Base-by-base conservation (phyloP, 495 filamentous ascomycete species). In the Lichina pygmaea region DNA sequence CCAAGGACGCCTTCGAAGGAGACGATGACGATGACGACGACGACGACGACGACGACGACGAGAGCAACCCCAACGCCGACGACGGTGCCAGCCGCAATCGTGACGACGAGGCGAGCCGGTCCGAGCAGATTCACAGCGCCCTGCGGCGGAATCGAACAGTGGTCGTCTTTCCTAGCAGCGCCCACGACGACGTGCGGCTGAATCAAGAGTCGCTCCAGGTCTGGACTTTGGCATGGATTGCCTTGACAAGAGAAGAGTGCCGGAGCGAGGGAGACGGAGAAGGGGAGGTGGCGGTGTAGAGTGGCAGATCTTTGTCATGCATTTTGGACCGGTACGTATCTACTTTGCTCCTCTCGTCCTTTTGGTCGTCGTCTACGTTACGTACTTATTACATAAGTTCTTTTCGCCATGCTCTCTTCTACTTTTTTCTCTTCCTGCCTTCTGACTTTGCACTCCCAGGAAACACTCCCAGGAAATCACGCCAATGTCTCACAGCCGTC, bases 101-200 rank as follows among this genome's bases (percentile, higher is more conserved):
- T 11, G 11, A 39, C 10, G 36, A 39, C 36, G 36, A 39, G 11
- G 13, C 11, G 13, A 39, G 1, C 10, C 13, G 2, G 10, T 1
- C 2, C 2, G 36, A 39, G 10, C 10, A 24, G 24, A 4, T 24
- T 24, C 2, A 24, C 24, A 24, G 24, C 24, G 24, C 24, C 24
- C 24, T 24, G 13, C 11, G 36, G 13, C 11, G 36, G 13, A 15
- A 5, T 2, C 10, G 13, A 56, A 78, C 86, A 48, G 75, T 95
- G 33, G 81, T 99, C 6, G 86, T 94, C 58, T 62, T 99, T 56
- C 71, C 64, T 58, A 94, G 91, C 57, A 75, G 91, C 52, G 66
- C 67, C 42, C 65, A 73, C 11, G 78, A 79, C 11, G 82, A 95
- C 55, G 72, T 95, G 55, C 86, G 95, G 49, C 69, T 56, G 48